Conservation (phyloP, 129 eudicot species). For the Scalesia atractyloides region DNA sequence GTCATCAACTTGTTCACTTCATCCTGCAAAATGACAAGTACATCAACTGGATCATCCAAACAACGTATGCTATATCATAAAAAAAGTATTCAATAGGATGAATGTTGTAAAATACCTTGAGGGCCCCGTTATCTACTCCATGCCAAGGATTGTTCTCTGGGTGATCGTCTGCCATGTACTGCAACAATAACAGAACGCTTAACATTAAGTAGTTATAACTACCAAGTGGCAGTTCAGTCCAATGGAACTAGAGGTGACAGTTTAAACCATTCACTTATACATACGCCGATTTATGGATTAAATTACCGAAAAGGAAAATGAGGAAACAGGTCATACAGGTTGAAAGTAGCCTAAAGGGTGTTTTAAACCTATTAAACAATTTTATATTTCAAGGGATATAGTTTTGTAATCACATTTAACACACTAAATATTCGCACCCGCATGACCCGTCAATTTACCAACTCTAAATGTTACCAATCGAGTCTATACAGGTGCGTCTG, state of each 20-base stretch:
- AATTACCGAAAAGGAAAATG: not conserved
- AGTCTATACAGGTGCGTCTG: not conserved
- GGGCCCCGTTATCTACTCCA: constrained; percentile 74
- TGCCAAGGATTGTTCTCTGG: constrained; percentile 89
- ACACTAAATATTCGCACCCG: not conserved
- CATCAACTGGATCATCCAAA: not conserved
- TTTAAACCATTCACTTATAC: not conserved
- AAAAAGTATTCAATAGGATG: constrained; percentile 13
- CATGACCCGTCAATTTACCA: not conserved
- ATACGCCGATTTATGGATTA: not conserved
- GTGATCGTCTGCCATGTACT: constrained; percentile 90
- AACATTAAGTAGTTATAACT: constrained; percentile 10
- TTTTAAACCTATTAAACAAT: not conserved
- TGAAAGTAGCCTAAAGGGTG: not conserved
- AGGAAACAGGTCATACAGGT: not conserved
- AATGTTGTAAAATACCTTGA: constrained; percentile 64
- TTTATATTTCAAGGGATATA: not conserved
- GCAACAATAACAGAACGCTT: constrained; percentile 22
- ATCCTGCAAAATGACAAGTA: constrained; percentile 50
- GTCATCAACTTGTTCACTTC: constrained; percentile 82
- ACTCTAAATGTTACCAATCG: not conserved
- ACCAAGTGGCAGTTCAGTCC: not conserved
- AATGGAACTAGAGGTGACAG: not conserved
- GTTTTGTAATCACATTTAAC: not conserved
- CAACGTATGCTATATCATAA: not conserved